Base-by-base conservation (phyloP, 441 rosid species). In the Jatropha podagrica region DNA sequence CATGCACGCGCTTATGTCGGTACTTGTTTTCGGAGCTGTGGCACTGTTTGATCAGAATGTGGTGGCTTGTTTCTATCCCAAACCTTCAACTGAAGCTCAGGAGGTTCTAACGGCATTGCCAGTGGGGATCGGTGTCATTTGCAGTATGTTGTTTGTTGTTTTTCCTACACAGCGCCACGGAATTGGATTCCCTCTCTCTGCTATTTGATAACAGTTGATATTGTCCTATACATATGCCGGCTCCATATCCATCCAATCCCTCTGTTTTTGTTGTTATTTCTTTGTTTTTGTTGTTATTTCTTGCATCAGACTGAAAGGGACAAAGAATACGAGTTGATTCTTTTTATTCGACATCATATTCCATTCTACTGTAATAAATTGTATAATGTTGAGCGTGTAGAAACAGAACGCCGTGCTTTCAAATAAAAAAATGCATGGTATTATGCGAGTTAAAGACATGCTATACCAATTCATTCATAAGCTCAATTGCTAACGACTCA, bases 131-230 rank as follows among this genome's bases (percentile, higher is more conserved):
- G 99, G 98, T 23, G 87, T 83, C 46, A 37, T 90, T 10, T 85
- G 93, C 63, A 91, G 96, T 59, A 85, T 89, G 95, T 56, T 93
- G 76, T 95, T 93, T 49, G 88, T 90, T 68, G 84, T 82, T 18
- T 95, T 95, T 74, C 99, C 99, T 0, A 90, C 96, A 32, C 83
- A 78, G 72, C 96, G 98, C 71, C 96, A 92, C 66, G 99, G 99
- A n/a, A 87, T 95, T 42, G 99, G 99, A 37, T 93, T 93, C 70
- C 94, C 97, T 18, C 79, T 89, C 63, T 73, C 93, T 12, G 54
- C 84, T 26, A 79, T 56, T 74, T 87, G 76, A 85, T 14, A 44
- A 44, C 10, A 8, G 9, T 44, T 44, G 48, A 44, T 4, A 44
- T 44, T 44, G 46, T 42, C 9, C 6, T 8, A 42, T 42, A 44